These are phyloP conservation scores for Barnettozyma botsteinii DNA, from an alignment of 805 yeast species.

Conservation along the genomic window DNA sequence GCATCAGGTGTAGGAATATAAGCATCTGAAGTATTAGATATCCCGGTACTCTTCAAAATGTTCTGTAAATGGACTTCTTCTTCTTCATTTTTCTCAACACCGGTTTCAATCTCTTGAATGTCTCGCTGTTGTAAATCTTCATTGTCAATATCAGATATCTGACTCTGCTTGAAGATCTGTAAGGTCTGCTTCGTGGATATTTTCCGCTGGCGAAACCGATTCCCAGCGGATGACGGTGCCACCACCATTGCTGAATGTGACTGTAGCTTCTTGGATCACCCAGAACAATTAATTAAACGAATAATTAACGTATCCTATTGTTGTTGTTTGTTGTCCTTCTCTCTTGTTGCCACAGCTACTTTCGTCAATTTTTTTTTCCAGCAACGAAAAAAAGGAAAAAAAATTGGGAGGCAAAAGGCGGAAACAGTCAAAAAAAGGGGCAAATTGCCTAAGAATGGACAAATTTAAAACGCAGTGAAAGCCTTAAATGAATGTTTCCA, in stretches of 20 bases:
- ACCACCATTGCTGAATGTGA: too few species aligned
- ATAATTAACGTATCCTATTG: neutral
- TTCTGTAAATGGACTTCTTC: conserved; percentile 94
- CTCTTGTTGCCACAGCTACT: conserved; percentile 1
- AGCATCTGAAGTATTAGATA: conserved; percentile 43
- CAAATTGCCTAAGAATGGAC: too few species aligned
- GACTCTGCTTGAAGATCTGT: conserved; percentile 69
- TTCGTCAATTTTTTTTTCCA: neutral
- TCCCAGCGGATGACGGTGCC: conserved; percentile 24
- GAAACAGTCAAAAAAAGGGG: neutral
- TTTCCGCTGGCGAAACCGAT: conserved; percentile 85
- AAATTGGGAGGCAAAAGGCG: conserved; percentile 4
- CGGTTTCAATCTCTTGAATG: conserved; percentile 86
- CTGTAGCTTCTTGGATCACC: too few species aligned
- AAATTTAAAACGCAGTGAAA: too few species aligned
- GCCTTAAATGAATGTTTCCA: too few species aligned
- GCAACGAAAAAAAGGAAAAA: neutral
- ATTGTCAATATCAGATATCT: conserved; percentile 73
- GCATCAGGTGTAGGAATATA: conserved; percentile 98
- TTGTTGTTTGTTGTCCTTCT: neutral
- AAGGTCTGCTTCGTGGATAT: conserved; percentile 87
- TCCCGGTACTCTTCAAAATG: conserved; percentile 76
- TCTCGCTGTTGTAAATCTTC: conserved; percentile 75
- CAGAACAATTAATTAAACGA: too few species aligned
- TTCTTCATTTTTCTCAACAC: conserved; percentile 97